Conservation (phyloP, 192 early-diverging fungal species). For the Entophlyctis helioformis region DNA sequence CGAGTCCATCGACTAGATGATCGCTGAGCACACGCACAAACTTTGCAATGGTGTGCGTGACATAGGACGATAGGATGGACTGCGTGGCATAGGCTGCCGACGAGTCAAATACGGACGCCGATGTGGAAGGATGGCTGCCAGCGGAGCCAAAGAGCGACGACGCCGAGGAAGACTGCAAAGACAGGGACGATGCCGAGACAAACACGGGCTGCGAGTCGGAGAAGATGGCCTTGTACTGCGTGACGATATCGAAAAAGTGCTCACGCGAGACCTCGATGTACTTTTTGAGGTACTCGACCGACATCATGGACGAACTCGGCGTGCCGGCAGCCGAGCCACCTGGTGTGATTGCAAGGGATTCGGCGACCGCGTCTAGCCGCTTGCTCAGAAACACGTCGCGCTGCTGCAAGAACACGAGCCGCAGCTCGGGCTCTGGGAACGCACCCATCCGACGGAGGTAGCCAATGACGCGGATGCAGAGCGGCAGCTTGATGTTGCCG, state of each 20-base stretch:
- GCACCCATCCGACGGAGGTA: constrained; percentile 62
- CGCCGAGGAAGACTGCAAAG: background rate
- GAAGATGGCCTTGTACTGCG: constrained; percentile 71
- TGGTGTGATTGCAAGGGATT: constrained; percentile 11
- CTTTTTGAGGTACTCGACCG: constrained; percentile 56
- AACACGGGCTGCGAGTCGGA: constrained; percentile 6
- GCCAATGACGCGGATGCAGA: constrained; percentile 64
- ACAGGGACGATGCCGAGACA: background rate
- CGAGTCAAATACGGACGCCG: constrained; percentile 6
- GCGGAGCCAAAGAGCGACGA: too few species aligned
- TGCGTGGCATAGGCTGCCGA: constrained; percentile 19
- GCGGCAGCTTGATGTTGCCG: constrained; percentile 60
- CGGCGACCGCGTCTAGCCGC: constrained; percentile 37
- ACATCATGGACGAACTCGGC: constrained; percentile 11
- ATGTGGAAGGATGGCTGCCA: constrained; percentile 5
- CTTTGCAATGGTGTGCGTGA: constrained; percentile 29
- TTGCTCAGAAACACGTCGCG: constrained; percentile 47
- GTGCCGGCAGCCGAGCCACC: background rate
- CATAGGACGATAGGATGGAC: constrained; percentile 53
- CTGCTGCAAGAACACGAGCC: constrained; percentile 61
- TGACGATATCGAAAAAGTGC: constrained; percentile 68
- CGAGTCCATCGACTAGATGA: too few species aligned
- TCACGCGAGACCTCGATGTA: constrained; percentile 65
- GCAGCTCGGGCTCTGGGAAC: constrained; percentile 59
- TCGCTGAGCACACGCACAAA: constrained; percentile 24